Conservation (phyloP, 441 rosid genomes). For the Aquilaria agallochum region DNA sequence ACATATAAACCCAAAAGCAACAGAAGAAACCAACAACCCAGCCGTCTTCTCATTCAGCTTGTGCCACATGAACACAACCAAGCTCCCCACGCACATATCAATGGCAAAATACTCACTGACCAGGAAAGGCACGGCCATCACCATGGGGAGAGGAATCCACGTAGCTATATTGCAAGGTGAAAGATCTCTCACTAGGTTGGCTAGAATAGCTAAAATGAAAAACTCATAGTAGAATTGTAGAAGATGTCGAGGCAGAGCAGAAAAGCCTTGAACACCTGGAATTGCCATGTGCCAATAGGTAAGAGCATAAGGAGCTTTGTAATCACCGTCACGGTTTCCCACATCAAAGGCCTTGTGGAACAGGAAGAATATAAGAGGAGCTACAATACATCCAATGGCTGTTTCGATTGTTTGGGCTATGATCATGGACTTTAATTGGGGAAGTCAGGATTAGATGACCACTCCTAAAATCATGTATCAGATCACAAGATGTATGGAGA, state of each 20-base stretch:
- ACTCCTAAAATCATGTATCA: conserved; percentile 87
- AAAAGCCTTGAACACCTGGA: conserved; percentile 82
- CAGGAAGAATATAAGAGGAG: conserved; percentile 63
- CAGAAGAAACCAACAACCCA: conserved; percentile 63
- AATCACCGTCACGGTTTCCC: conserved; percentile 72
- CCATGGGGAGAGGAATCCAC: conserved; percentile 81
- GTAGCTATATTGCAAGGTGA: conserved; percentile 44
- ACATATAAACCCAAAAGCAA: conserved; percentile 82
- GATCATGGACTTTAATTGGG: conserved; percentile 61
- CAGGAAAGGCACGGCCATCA: conserved; percentile 88
- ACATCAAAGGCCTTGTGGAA: conserved; percentile 78
- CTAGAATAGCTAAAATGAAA: conserved; percentile 53
- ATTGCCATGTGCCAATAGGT: conserved; percentile 83
- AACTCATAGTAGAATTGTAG: conserved; percentile 66
- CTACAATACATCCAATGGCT: conserved; percentile 72
- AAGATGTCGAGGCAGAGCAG: conserved; percentile 82
- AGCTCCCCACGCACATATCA: conserved; percentile 83
- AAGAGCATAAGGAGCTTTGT: conserved; percentile 82
- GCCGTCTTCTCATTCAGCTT: conserved; percentile 43
- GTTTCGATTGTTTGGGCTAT: conserved; percentile 73
- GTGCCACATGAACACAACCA: conserved; percentile 70
- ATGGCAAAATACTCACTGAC: conserved; percentile 81
- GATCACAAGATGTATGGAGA: conserved; percentile 73
- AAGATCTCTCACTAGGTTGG: conserved; percentile 50
- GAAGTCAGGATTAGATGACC: conserved; percentile 79